These are phyloP conservation scores for Solanum medicagineum DNA, from an alignment of 257 asterid genomes.

Conservation along the genomic window DNA sequence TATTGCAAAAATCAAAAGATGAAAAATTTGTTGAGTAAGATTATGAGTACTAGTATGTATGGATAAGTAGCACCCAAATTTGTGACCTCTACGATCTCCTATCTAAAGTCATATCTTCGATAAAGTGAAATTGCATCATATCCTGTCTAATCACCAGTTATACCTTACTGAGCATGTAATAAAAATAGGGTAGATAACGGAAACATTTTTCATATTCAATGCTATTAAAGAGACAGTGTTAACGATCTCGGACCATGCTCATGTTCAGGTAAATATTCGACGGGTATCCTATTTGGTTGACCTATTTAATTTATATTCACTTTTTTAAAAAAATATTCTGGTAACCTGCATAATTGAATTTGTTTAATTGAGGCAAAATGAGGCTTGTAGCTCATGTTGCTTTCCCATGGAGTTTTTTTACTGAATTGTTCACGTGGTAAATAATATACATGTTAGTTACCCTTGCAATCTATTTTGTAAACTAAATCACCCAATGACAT, in stretches of 20 bases:
- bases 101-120: background rate
- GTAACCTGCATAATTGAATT: background rate
- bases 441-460: background rate
- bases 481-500: background rate
- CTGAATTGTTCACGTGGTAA: background rate
- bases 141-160: background rate
- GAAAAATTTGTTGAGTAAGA: too few relatives aligned
- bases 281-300: too few relatives aligned
- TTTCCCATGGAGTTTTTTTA: background rate
- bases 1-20: too few relatives aligned
- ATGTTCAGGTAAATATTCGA: background rate
- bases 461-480: background rate
- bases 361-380: background rate
- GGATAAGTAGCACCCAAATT: background rate
- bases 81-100: background rate
- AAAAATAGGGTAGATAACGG: too few relatives aligned
- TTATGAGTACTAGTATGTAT: background rate
- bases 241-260: background rate
- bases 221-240: background rate
- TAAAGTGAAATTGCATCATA: fast-evolving
- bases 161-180: too few relatives aligned
- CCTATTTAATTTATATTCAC: too few relatives aligned
- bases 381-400: background rate
- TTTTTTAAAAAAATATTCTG: too few relatives aligned
- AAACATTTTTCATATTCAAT: background rate